phyloP scores from a whole-genome alignment of 345 rosid genomes.

The Eucalyptus tenuipes region DNA sequence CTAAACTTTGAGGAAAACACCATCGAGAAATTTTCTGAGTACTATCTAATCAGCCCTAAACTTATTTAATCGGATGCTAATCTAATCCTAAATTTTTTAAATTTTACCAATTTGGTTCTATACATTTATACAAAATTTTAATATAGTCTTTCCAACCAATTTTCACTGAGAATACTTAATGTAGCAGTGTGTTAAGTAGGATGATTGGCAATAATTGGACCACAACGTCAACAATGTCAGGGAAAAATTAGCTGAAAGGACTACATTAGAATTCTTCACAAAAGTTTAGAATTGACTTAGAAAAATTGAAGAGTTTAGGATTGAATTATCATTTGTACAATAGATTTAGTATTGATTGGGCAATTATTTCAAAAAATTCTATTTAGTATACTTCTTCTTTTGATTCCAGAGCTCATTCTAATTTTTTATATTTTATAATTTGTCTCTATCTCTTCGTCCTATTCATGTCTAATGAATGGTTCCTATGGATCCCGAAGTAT shows the following conservation, averaged over 20 bases:
- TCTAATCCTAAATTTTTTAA: neutral
- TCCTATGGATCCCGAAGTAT: neutral
- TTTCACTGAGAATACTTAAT: neutral
- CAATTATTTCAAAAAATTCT: neutral
- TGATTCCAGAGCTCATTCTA: neutral
- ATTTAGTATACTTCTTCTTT: neutral
- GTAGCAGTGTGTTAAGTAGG: rapidly evolving
- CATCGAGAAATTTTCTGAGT: neutral
- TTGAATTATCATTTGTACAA: rapidly evolving
- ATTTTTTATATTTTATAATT: neutral
- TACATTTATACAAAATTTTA: too few relatives aligned
- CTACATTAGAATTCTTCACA: rapidly evolving
- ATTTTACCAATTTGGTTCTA: neutral
- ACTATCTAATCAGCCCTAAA: neutral
- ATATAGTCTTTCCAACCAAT: neutral
- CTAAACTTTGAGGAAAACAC: neutral
- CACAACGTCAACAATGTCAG: neutral
- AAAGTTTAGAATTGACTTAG: neutral
- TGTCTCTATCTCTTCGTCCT: neutral
- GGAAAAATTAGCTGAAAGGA: neutral
- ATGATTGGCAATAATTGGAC: neutral
- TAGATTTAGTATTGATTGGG: rapidly evolving
- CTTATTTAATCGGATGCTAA: rapidly evolving
- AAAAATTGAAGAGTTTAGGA: rapidly evolving
- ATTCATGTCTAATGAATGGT: neutral